Evolutionary conservation across 371 early-diverging fungal species (phyloP), one percentile per base, ranked within the genome.

Genomic region (Rhizopus microsporus): DNA sequence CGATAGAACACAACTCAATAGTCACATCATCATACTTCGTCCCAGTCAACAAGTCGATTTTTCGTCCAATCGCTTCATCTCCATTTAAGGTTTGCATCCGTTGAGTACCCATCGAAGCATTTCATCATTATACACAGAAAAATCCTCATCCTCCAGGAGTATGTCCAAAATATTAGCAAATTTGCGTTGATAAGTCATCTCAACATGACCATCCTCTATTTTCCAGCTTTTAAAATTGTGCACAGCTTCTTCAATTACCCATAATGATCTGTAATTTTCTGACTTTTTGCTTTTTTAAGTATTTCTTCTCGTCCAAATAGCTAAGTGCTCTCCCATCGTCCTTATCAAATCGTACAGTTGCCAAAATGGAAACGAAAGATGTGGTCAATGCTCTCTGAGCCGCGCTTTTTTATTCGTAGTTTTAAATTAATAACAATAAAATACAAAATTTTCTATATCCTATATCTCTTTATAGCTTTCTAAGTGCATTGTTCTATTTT

Each of bases 191-290:
- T 57, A 57, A 34, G 51, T 50, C 51, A 50, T 51, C 51, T 57
- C 44, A 43, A 51, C 34, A 23, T 43, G 45, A 44, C 52, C 45
- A 51, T 59, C 47, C 39, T 59, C 44, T 31, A 44, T 54, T 54
- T 54, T 54, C 59, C 59, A 59, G 52, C 47, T 52, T 46, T 52
- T 59, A 52, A 59, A 59, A 46, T 52, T 52, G 30, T 51, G 47
- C 30, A 52, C 53, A 43, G 46, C 37, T 52, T 51, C 44, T 52
- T 44, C 52, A 59, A 52, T 47, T 46, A 59, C 38, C 39, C 47
- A 30, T 46, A 59, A 38, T 31, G 46, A 38, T 46, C 52, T 59
- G 15, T 59, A 59, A 52, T 46, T 46, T 59, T 59, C 59, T 57
- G 52, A 39, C 39, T 52, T 52, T 52, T 39, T 52, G 52, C 39